Evolutionary conservation across 2,329 filamentous ascomycete genomes (phyloP), one percentile per base, ranked within the genome.

Genomic region (Aspergillus tanneri): DNA sequence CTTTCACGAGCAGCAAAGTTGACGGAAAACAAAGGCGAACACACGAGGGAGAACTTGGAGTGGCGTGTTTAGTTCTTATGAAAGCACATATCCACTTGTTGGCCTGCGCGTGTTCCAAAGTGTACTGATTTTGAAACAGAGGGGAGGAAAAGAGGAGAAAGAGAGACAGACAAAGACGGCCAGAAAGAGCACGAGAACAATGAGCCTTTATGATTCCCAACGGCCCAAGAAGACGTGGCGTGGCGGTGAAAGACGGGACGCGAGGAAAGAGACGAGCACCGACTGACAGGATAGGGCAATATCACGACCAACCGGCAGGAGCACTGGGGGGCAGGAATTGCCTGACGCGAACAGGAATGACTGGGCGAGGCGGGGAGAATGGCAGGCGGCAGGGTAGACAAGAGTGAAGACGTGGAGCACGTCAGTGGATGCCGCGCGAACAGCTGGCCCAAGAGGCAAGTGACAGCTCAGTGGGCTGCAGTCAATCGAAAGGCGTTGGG

Each of bases 401-500:
- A 43, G 23, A 43, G 49, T 21, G 40, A 49, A 56, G 56, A 59
- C 56, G 56, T 59, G 56, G 55, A 59, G 53, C 55, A 50, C 46
- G 51, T 43, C 48, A 52, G 43, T 53, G 50, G 45, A 50, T 47
- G 47, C 46, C 32, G 42, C 30, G 35, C 48, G 44, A 52, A 54
- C 55, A 47, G 47, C 46, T 53, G 49, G 52, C 49, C 49, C 46
- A 32, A 36, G 43, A 40, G 39, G 39, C 32, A 35, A 23, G 44
- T 45, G 53, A 57, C 54, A 58, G 54, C 55, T 52, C 53, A 56
- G 45, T 53, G 47, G 44, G 49, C 41, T 43, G 52, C 47, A 49
- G 46, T 49, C 47, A 40, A 43, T 50, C 50, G 46, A 39, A 43
- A 22, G 56, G 63, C 67, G 58, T 69, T 68, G 64, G 53, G 23